Evolutionary conservation across 2,329 filamentous ascomycete genomes (phyloP).

Genomic region (Alternaria arbusti): DNA sequence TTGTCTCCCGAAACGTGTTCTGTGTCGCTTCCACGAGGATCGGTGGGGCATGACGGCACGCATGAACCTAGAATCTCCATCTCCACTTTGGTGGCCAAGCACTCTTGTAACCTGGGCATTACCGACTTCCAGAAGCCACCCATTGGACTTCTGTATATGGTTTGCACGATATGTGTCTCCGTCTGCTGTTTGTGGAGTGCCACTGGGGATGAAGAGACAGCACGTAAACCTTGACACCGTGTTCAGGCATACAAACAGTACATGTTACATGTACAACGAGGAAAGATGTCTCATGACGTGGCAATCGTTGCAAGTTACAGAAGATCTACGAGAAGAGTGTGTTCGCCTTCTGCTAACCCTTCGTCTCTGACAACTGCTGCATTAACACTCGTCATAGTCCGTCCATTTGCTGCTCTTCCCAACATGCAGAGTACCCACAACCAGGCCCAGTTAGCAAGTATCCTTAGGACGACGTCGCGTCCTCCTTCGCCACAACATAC

Average conservation of each 20-base stretch:
- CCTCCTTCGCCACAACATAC: slow-evolving; percentile 36
- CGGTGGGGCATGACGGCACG: neutral
- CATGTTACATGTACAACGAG: neutral
- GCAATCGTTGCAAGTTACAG: neutral
- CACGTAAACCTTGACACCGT: neutral
- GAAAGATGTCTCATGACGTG: neutral
- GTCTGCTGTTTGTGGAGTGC: neutral
- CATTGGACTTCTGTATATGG: neutral
- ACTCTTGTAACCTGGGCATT: neutral
- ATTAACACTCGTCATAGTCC: slow-evolving; percentile 17
- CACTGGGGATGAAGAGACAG: neutral
- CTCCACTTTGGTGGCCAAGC: neutral
- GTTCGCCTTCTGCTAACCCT: neutral
- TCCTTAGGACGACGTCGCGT: slow-evolving; percentile 19
- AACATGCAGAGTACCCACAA: slow-evolving; percentile 3
- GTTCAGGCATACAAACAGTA: neutral
- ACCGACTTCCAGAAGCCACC: neutral
- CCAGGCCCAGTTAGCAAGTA: slow-evolving; percentile 4
- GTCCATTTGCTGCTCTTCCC: neutral
- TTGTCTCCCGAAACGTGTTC: slow-evolving; percentile 3
- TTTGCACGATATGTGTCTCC: neutral
- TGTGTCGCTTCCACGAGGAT: slow-evolving; percentile 3
- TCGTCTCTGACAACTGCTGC: slow-evolving; percentile 11
- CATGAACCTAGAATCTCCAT: neutral
- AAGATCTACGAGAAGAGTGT: slow-evolving; percentile 1